Percentiles rank a stretch among this genome's conserved stretches.
Conservation (phyloP, 495 filamentous ascomycete species). For the Parathielavia appendiculata region DNA sequence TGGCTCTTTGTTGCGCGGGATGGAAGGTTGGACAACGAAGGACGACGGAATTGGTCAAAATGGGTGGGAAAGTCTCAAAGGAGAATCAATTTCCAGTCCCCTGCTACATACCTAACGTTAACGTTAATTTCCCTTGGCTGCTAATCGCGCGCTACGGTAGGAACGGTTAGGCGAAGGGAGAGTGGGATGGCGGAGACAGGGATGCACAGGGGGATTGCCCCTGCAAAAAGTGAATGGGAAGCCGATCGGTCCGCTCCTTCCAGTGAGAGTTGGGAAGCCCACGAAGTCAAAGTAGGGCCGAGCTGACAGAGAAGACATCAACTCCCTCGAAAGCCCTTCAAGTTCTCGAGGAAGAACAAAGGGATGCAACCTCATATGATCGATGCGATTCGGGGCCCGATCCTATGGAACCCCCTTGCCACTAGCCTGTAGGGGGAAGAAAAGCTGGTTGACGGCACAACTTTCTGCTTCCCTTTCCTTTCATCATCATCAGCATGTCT, state of each 20-base stretch:
- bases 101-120: too few relatives aligned
- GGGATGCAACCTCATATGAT: neutral
- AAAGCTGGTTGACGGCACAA: too few relatives aligned
- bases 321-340: neutral
- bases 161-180: slow-evolving; percentile 21
- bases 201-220: slow-evolving; percentile 5
- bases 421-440: too few relatives aligned
- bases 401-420: too few relatives aligned
- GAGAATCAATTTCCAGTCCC: neutral
- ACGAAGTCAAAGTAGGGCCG: neutral
- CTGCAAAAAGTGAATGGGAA: slow-evolving; percentile 6
- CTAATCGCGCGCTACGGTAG: slow-evolving; percentile 36
- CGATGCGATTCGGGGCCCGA: too few relatives aligned
- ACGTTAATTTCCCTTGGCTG: neutral
- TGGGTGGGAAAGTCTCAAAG: neutral
- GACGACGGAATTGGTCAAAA: neutral
- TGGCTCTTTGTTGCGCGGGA: neutral
- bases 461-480: too few relatives aligned
- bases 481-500: too few relatives aligned
- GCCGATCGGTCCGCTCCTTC: neutral
- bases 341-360: neutral
- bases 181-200: slow-evolving; percentile 2
- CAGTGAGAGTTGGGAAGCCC: neutral
- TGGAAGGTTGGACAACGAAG: neutral
- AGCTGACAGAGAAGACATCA: neutral